Conservation (phyloP, 2,329 filamentous ascomycete genomes). For the Neofusicoccum ribis region DNA sequence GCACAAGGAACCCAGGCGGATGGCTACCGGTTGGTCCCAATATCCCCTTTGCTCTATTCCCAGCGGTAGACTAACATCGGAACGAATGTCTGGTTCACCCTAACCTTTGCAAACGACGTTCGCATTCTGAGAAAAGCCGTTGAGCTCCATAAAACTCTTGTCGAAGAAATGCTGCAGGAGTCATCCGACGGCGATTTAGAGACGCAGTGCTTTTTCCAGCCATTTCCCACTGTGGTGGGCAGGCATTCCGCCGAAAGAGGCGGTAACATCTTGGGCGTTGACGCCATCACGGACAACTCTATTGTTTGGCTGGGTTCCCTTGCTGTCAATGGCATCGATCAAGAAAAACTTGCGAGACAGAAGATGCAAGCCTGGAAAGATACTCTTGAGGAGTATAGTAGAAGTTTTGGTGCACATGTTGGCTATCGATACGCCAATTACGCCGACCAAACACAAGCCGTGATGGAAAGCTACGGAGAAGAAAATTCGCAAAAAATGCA, state of each 20-base stretch:
- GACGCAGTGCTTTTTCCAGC: slow-evolving; percentile 37
- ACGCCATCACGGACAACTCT: slow-evolving; percentile 20
- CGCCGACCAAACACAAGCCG: slow-evolving; percentile 28
- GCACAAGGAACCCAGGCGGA: slow-evolving; percentile 23
- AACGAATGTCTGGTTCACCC: slow-evolving; percentile 22
- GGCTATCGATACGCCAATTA: slow-evolving; percentile 29
- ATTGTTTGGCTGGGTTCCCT: slow-evolving; percentile 14
- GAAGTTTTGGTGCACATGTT: background rate
- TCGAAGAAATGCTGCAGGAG: slow-evolving; percentile 32
- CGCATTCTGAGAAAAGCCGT: slow-evolving; percentile 40
- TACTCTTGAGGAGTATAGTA: slow-evolving; percentile 14
- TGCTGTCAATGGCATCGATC: slow-evolving; percentile 28
- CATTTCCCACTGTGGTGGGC: slow-evolving; percentile 41
- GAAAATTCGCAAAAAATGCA: slow-evolving; percentile 27
- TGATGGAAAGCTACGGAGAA: slow-evolving; percentile 27
- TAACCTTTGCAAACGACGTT: slow-evolving; percentile 34
- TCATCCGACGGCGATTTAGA: slow-evolving; percentile 34
- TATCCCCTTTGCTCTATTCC: background rate
- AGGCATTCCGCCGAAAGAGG: slow-evolving; percentile 37
- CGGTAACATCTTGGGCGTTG: slow-evolving; percentile 44
- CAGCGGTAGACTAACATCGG: slow-evolving; percentile 24
- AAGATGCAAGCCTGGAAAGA: slow-evolving; percentile 23
- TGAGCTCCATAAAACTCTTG: slow-evolving; percentile 42
- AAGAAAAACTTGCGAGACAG: slow-evolving; percentile 22
- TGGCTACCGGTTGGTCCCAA: slow-evolving; percentile 23